These are phyloP conservation scores for Coccomyxa subellipsoidea DNA, from an alignment of 163 green algal species.

Conservation along the genomic window DNA sequence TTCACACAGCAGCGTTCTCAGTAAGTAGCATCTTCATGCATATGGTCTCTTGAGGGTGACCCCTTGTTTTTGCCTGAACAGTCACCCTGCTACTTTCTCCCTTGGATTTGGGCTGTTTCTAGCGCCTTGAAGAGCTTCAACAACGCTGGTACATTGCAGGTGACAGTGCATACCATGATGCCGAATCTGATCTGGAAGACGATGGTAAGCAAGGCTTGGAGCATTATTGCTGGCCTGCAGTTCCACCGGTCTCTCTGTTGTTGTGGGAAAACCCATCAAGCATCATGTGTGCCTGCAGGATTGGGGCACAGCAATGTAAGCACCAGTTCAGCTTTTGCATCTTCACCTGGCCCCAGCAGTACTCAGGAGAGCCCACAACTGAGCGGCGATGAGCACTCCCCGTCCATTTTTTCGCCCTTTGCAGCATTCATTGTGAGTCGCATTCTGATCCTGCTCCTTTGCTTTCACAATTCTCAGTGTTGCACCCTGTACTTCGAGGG, in stretches of 20 bases:
- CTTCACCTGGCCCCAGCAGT: background rate
- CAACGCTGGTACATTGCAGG: no score
- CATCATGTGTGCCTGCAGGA: background rate
- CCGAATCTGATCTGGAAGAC: background rate
- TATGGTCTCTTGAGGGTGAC: background rate
- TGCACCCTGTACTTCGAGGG: background rate
- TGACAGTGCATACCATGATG: slow-evolving; percentile 3
- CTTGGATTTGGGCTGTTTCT: no score
- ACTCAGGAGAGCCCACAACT: background rate
- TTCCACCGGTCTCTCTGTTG: no score
- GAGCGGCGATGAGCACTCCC: background rate
- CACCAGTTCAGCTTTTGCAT: background rate
- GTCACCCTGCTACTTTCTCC: background rate
- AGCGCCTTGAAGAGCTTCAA: no score
- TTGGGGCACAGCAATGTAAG: background rate
- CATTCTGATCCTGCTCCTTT: background rate
- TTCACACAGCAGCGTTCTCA: background rate
- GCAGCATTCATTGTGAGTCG: background rate
- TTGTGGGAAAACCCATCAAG: no score
- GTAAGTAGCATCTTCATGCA: background rate
- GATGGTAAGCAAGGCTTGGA: background rate
- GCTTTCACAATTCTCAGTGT: background rate
- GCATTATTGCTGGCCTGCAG: background rate
- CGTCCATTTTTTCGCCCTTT: background rate
- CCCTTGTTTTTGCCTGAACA: background rate